phyloP scores from a whole-genome alignment of 345 rosid genomes.

The Excoecaria agallocha region DNA sequence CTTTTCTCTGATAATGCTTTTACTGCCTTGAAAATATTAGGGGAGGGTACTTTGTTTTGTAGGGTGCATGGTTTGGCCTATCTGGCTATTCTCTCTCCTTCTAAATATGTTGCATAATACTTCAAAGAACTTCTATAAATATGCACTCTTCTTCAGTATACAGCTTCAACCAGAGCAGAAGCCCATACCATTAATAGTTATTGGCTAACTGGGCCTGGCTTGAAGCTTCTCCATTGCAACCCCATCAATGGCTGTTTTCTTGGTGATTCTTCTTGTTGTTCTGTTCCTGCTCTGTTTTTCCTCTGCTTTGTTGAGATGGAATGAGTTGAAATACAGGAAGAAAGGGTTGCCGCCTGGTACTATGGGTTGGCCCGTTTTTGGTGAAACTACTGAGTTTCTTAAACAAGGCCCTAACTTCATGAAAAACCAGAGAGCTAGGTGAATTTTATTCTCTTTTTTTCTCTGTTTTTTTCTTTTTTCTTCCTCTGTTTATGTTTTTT shows the following conservation, averaged over 20 bases:
- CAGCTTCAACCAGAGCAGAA: slow-evolving; percentile 17
- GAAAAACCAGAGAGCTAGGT: slow-evolving; percentile 69
- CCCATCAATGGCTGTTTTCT: slow-evolving; percentile 57
- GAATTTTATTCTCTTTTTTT: not conserved
- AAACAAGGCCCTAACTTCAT: slow-evolving; percentile 79
- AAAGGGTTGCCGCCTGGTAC: slow-evolving; percentile 78
- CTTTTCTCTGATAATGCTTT: slow-evolving; percentile 13
- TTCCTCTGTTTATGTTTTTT: slow-evolving; percentile 2
- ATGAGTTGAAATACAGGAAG: slow-evolving; percentile 55
- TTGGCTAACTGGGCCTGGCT: not conserved
- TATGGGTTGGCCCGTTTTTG: slow-evolving; percentile 94
- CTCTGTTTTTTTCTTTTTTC: slow-evolving; percentile 9
- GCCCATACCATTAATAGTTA: slow-evolving; percentile 14
- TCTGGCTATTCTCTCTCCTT: slow-evolving; percentile 14
- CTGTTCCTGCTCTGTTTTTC: slow-evolving; percentile 37
- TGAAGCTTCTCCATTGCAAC: slow-evolving; percentile 15
- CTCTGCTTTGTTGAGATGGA: slow-evolving; percentile 68
- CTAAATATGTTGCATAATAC: not conserved
- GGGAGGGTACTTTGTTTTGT: slow-evolving; percentile 23
- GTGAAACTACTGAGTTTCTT: slow-evolving; percentile 76
- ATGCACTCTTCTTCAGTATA: slow-evolving; percentile 16
- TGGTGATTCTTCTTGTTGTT: slow-evolving; percentile 37
- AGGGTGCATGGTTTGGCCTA: slow-evolving; percentile 40
- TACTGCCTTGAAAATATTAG: slow-evolving; percentile 9
- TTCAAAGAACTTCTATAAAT: slow-evolving; percentile 22